phyloP scores from a whole-genome alignment of 73 alveolate species.

The Paramecium biaurelia region DNA sequence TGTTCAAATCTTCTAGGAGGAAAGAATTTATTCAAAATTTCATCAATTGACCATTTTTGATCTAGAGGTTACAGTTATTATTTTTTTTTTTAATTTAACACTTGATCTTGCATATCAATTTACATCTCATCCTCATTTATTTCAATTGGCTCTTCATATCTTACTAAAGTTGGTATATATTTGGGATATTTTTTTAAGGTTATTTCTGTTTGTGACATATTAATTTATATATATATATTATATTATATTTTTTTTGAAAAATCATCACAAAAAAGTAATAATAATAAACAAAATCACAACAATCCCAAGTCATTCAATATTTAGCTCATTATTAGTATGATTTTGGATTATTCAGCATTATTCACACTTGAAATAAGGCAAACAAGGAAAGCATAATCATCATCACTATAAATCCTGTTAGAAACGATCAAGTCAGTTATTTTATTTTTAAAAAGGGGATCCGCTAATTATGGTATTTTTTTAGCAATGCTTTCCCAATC shows the following conservation, averaged over 20 bases:
- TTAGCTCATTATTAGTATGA: neutral
- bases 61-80: conserved; percentile 59
- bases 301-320: conserved; percentile 6
- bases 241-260: neutral
- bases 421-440: neutral
- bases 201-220: neutral
- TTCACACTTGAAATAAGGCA: conserved; percentile 24
- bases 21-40: conserved; percentile 52
- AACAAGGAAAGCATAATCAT: conserved; percentile 40
- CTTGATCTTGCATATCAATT: neutral
- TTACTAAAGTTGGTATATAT: conserved; percentile 23
- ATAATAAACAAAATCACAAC: neutral
- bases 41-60: conserved; percentile 60
- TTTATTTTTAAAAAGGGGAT: neutral
- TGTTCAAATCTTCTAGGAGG: conserved; percentile 59
- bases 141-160: conserved; percentile 33
- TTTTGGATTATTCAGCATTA: conserved; percentile 30
- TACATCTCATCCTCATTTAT: neutral
- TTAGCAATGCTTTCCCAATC: conserved; percentile 40
- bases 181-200: neutral
- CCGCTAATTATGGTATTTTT: neutral
- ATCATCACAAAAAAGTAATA: neutral
- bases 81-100: conserved; percentile 45
- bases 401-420: conserved; percentile 26
- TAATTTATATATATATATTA: no score